Base-by-base conservation (phyloP, 176 grass and related monocot genomes). In the Themeda triandra region DNA sequence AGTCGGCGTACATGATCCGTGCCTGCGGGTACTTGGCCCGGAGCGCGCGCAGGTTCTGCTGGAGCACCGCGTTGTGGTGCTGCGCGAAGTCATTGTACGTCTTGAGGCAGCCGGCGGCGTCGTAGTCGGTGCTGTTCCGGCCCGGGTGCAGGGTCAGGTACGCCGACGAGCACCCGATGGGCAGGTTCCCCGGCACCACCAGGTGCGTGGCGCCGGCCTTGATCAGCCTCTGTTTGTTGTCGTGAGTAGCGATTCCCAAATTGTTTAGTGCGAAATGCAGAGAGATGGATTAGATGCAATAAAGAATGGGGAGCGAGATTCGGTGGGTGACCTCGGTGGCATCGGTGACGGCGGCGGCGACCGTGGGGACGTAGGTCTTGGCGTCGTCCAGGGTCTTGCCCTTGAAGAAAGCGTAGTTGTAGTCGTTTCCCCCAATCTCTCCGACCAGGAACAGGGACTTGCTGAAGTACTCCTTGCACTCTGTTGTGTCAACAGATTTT, bases 351-450 rank as follows among this genome's bases (percentile, higher is more conserved):
- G 91, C 91, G 44, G 70, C 40, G 69, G 89, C 66, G 39, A 96
- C 91, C 4, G 80, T 91, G 45, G 91, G 93, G 49, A 91, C 88
- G 46, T 91, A 93, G 17, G 93, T 83, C n/a, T 87, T 87, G 77
- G 91, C 86, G 77, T 96, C 91, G 6, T 92, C 88, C 24, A 91
- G 30, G 17, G 56, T 91, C 86, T 96, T 96, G 71, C 93, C 93
- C 62, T 92, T 85, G 80, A 87, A 96, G 49, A 96, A 93, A 3
- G 89, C 93, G 79, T 93, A 96, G 81, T 93, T 93, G 77, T 96
- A 96, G 86, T 96, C 93, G 80, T 96, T 95, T 49, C 88, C 91
- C 82, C 90, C 93, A 67, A 96, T 96, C 88, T 96, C 93, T 63
- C 93, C 93, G 6, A 96, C 93, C 2, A 96, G 83, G 87, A 96